These are phyloP conservation scores for Sarcodon aspratus DNA, from an alignment of 768 basidiomycete species.

Conservation along the genomic window DNA sequence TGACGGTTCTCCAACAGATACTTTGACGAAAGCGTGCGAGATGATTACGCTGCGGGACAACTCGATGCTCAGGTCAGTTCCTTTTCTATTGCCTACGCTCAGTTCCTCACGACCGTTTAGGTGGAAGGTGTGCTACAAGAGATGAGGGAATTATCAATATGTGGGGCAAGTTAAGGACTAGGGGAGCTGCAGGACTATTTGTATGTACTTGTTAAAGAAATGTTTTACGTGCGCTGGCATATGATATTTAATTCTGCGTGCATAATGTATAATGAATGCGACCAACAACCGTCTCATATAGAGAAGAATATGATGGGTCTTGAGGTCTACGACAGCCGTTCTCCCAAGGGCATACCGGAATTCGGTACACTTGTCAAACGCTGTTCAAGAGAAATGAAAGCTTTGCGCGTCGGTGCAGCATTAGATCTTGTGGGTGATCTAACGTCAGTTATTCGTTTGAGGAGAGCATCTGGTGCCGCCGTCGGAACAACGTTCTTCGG, in stretches of 20 bases:
- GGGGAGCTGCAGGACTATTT: neutral
- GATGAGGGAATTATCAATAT: slow-evolving; percentile 94
- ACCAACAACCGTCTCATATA: neutral
- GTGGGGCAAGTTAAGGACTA: slow-evolving; percentile 38
- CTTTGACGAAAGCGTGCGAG: slow-evolving; percentile 81
- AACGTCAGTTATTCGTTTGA: too few species aligned
- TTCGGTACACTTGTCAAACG: too few species aligned
- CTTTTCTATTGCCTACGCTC: neutral
- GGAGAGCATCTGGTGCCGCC: too few species aligned
- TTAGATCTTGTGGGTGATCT: too few species aligned
- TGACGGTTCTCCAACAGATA: slow-evolving; percentile 36
- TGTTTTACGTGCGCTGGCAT: neutral
- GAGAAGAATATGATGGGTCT: slow-evolving; percentile 6
- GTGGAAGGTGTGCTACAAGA: slow-evolving; percentile 96
- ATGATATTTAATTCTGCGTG: neutral
- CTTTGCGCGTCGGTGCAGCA: too few species aligned
- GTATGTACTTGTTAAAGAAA: neutral
- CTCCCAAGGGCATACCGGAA: neutral
- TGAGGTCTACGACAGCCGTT: slow-evolving; percentile 2
- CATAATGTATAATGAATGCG: neutral
- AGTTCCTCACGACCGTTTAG: slow-evolving; percentile 20
- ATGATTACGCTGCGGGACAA: slow-evolving; percentile 95
- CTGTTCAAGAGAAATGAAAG: too few species aligned
- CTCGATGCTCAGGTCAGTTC: slow-evolving; percentile 77
- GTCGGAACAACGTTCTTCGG: too few species aligned